A percentile compares a stretch with the other conserved stretches of the same genome.
Conservation (phyloP, 1,284 basidiomycete genomes). For the Exsudoporus floridanus region DNA sequence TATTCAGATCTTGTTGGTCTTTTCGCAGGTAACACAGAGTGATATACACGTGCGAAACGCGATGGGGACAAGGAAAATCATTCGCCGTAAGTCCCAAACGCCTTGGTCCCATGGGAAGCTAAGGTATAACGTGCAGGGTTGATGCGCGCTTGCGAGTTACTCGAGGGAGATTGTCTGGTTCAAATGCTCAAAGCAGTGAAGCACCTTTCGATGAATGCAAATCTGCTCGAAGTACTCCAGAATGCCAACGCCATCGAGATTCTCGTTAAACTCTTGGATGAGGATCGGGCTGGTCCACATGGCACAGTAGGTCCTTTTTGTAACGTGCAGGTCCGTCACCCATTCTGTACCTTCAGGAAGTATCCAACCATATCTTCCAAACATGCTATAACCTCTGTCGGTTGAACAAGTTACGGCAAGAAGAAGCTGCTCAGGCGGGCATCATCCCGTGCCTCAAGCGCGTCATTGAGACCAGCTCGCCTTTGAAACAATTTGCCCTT, state of each 20-base stretch:
- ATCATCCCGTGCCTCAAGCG: conserved; percentile 89
- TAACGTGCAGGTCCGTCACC: conserved; percentile 1
- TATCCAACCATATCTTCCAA: conserved; percentile 91
- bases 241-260: conserved; percentile 95
- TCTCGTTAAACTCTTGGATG: conserved; percentile 79
- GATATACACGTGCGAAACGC: conserved; percentile 92
- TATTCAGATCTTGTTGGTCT: conserved; percentile 87
- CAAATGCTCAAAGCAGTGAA: conserved; percentile 94
- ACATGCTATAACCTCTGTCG: conserved; percentile 93
- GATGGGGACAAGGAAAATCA: conserved; percentile 84
- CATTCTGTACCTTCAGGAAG: conserved; percentile 60
- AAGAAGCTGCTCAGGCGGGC: conserved; percentile 94
- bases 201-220: conserved; percentile 91
- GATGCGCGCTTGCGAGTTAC: conserved; percentile 77
- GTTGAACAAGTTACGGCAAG: conserved; percentile 91
- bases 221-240: conserved; percentile 88
- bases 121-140: conserved; percentile 53
- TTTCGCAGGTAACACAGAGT: conserved; percentile 93
- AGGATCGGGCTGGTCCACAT: conserved; percentile 76
- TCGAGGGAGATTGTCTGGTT: conserved; percentile 83
- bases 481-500: conserved; percentile 93
- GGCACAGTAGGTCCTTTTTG: conserved; percentile 62
- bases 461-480: conserved; percentile 84
- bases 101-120: conserved; percentile 8
- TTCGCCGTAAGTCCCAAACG: conserved; percentile 66